These are phyloP conservation scores for Colletotrichum sp. DNA, from an alignment of 2,329 filamentous ascomycete genomes.

Conservation along the genomic window DNA sequence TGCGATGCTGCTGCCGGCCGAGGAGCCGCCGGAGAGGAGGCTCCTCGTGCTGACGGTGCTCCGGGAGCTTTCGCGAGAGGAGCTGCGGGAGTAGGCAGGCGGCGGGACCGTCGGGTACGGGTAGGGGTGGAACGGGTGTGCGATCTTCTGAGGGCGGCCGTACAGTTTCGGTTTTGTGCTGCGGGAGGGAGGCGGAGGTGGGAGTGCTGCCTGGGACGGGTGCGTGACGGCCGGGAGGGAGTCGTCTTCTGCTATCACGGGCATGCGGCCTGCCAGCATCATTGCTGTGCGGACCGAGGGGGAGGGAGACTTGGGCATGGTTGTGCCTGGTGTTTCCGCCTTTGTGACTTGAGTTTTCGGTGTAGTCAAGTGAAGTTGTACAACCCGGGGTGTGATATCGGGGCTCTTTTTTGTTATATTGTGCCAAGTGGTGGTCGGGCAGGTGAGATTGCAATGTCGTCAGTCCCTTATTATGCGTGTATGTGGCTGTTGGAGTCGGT, in stretches of 20 bases:
- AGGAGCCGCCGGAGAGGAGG: background rate
- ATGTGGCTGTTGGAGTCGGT: background rate
- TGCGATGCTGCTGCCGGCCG: background rate
- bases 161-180: constrained; percentile 1
- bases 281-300: constrained; percentile 28
- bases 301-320: constrained; percentile 22
- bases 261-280: constrained; percentile 35
- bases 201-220: background rate
- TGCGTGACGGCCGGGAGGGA: background rate
- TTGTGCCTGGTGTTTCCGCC: background rate
- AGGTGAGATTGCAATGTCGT: background rate
- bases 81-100: constrained; percentile 18
- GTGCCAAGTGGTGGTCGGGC: background rate
- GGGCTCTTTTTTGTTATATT: background rate
- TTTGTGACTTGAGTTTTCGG: background rate
- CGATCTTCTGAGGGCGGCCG: background rate
- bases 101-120: constrained; percentile 18
- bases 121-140: constrained; percentile 9
- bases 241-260: constrained; percentile 42
- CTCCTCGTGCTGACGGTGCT: background rate
- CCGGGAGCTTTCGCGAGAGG: constrained; percentile 5
- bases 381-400: background rate
- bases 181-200: background rate
- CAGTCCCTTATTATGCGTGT: background rate
- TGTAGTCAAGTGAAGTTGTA: background rate